Evolutionary conservation across 768 basidiomycete genomes (phyloP).

Genomic region (Pleurotus citrinopileatus): DNA sequence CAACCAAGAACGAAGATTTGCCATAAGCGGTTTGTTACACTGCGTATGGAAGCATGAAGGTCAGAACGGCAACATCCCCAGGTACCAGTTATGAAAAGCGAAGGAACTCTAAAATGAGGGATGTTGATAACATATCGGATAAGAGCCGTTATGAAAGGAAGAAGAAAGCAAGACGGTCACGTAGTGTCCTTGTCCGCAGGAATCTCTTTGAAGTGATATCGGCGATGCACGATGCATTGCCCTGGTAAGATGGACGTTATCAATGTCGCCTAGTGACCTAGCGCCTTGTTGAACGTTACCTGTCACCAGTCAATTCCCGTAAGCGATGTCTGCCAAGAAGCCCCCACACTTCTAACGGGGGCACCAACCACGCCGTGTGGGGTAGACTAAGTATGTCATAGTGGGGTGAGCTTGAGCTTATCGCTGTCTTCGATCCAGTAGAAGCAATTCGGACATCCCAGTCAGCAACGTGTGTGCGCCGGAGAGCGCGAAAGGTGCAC

Average conservation of each 20-base stretch:
- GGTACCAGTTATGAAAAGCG: too few species aligned
- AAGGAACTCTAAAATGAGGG: slow-evolving; percentile 1
- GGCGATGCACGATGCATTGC: too few species aligned
- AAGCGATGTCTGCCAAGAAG: not conserved
- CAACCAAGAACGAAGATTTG: not conserved
- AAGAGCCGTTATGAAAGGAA: slow-evolving; percentile 5
- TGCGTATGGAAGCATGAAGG: too few species aligned
- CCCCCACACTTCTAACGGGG: not conserved
- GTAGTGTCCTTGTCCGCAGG: not conserved
- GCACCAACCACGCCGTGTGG: not conserved
- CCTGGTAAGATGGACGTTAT: too few species aligned
- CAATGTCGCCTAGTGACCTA: too few species aligned
- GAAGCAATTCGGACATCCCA: too few species aligned
- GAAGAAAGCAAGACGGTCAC: not conserved
- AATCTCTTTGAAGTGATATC: not conserved
- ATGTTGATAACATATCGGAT: slow-evolving; percentile 1
- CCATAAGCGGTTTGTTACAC: not conserved
- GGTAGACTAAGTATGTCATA: not conserved
- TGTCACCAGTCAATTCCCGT: not conserved
- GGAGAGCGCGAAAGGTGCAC: not conserved
- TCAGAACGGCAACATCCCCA: too few species aligned
- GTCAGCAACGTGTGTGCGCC: too few species aligned
- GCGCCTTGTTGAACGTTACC: not conserved
- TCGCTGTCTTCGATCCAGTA: not conserved
- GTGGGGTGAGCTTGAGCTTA: too few species aligned